A percentile compares a stretch with the other conserved stretches of the same genome.
phyloP scores from a whole-genome alignment of 169 alveolate genomes.

The Besnoitia besnoiti region DNA sequence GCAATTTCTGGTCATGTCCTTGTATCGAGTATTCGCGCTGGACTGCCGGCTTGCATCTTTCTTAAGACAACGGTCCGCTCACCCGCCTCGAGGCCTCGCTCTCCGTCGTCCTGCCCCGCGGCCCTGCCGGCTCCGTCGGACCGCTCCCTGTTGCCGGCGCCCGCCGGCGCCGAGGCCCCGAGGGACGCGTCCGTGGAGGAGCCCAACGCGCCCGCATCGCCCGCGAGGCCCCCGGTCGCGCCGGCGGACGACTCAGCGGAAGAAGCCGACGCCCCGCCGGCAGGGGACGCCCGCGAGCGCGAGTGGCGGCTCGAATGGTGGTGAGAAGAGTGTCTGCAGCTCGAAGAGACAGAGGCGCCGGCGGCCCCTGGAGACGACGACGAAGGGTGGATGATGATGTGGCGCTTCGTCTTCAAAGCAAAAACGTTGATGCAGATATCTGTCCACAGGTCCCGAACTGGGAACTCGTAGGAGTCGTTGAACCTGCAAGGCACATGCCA shows the following conservation, averaged over 20 bases:
- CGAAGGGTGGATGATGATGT: conserved; percentile 9
- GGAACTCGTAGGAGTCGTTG: conserved; percentile 9
- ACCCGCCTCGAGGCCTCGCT: neutral
- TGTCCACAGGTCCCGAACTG: conserved; percentile 53
- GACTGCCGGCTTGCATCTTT: too few relatives aligned
- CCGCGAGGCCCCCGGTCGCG: neutral
- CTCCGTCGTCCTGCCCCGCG: too few relatives aligned
- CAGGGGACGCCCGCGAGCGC: neutral
- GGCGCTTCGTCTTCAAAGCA: conserved; percentile 13
- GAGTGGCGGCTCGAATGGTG: neutral
- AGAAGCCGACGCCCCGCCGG: neutral
- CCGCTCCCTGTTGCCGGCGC: neutral
- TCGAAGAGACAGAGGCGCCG: neutral
- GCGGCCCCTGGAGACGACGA: neutral
- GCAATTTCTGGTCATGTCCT: too few relatives aligned
- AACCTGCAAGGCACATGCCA: conserved; percentile 3
- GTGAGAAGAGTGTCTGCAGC: neutral
- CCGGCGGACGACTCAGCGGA: neutral
- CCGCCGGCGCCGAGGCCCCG: neutral
- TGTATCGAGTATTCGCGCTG: too few relatives aligned
- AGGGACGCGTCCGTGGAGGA: too few relatives aligned
- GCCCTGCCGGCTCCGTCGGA: neutral
- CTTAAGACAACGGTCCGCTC: too few relatives aligned
- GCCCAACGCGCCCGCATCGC: neutral
- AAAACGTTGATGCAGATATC: conserved; percentile 41